Conservation (phyloP, 495 filamentous ascomycete species). For the Hypoxylon perforatum region DNA sequence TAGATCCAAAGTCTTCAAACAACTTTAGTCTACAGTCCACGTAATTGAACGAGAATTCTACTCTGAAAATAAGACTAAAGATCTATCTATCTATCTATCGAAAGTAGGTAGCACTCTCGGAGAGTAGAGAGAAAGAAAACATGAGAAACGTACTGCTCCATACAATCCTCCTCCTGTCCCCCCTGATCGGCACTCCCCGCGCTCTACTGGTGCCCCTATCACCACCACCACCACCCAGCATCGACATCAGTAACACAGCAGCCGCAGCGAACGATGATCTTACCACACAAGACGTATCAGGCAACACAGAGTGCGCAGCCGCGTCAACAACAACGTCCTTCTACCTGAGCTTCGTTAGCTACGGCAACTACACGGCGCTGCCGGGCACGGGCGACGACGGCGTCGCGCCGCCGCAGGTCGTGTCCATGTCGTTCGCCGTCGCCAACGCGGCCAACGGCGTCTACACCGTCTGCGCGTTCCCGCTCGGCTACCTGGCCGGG, state of each 20-base stretch:
- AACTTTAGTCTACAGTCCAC: background rate
- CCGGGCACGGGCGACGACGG: slow-evolving; percentile 28
- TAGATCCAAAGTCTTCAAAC: background rate
- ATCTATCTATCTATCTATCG: too few relatives aligned
- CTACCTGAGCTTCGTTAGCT: slow-evolving; percentile 35
- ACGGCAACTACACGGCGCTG: slow-evolving; percentile 39
- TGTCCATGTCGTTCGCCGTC: slow-evolving; percentile 37
- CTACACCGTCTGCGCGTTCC: slow-evolving; percentile 37
- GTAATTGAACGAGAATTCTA: background rate
- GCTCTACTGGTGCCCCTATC: too few relatives aligned
- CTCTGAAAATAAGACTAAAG: background rate
- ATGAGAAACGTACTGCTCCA: slow-evolving; percentile 4
- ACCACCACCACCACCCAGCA: background rate
- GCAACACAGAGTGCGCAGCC: slow-evolving; percentile 28
- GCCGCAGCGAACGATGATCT: background rate
- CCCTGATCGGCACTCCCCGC: background rate
- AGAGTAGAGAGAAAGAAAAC: background rate
- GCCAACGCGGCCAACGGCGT: slow-evolving; percentile 30
- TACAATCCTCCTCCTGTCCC: background rate
- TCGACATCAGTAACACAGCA: background rate
- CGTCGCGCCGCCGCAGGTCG: slow-evolving; percentile 26
- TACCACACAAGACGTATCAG: slow-evolving; percentile 5
- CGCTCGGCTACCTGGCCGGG: slow-evolving; percentile 25
- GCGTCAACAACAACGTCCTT: slow-evolving; percentile 14
- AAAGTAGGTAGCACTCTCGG: background rate